Evolutionary conservation across 169 alveolate genomes (phyloP).

Genomic region (Hepatocystis sp.): DNA sequence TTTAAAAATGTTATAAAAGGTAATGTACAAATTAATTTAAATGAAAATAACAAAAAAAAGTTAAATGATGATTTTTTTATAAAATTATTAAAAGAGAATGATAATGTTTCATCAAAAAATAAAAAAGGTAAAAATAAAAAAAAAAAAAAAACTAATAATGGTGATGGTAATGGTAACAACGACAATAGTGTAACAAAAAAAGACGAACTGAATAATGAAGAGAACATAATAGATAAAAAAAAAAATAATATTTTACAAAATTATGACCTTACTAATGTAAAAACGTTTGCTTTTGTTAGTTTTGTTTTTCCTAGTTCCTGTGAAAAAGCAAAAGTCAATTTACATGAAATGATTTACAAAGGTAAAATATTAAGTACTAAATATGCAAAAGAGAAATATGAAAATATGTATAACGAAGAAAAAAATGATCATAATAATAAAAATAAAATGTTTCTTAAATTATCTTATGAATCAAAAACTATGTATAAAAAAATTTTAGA

Average conservation of each 20-base stretch:
- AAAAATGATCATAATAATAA: constrained; percentile 22
- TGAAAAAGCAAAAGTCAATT: constrained; percentile 27
- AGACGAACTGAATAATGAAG: background rate
- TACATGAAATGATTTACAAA: constrained; percentile 77
- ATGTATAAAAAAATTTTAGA: constrained; percentile 87
- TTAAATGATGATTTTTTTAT: constrained; percentile 54
- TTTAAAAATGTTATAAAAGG: constrained; percentile 46
- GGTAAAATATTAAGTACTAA: constrained; percentile 81
- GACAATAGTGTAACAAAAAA: background rate
- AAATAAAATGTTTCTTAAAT: constrained; percentile 76
- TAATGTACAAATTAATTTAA: constrained; percentile 26
- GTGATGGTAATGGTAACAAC: background rate
- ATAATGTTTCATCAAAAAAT: background rate
- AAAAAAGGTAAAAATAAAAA: constrained; percentile 8
- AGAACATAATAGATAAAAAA: background rate
- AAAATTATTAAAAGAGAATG: constrained; percentile 45
- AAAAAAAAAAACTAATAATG: constrained; percentile 9
- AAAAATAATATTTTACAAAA: background rate
- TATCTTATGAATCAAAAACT: constrained; percentile 84
- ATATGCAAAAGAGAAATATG: constrained; percentile 79
- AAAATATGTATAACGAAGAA: constrained; percentile 11
- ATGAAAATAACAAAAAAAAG: constrained; percentile 24
- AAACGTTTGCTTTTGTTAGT: constrained; percentile 62
- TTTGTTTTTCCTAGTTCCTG: constrained; percentile 71
- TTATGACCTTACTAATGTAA: constrained; percentile 54